Conservation (phyloP, 2,329 filamentous ascomycete species). For the Diplodia scrobiculata region DNA sequence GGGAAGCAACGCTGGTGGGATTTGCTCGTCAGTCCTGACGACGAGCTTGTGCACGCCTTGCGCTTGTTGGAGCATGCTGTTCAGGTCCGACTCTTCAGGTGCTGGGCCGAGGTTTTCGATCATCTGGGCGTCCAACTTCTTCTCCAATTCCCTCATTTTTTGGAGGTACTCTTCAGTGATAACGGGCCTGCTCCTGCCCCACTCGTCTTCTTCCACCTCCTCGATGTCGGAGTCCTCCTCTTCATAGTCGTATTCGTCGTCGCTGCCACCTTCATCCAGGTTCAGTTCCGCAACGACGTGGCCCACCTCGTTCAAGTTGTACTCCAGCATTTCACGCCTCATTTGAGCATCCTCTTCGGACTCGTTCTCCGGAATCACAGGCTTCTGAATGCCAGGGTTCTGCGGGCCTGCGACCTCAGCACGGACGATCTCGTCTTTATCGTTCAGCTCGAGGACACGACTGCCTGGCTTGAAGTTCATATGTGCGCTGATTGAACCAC, state of each 20-base stretch:
- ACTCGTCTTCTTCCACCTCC: constrained; percentile 68
- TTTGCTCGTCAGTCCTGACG: constrained; percentile 20
- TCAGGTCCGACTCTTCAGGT: constrained; percentile 43
- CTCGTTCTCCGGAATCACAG: constrained; percentile 72
- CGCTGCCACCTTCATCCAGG: constrained; percentile 68
- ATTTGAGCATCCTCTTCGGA: constrained; percentile 76
- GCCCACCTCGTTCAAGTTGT: constrained; percentile 83
- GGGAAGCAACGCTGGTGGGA: constrained; percentile 22
- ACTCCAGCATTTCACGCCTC: constrained; percentile 85
- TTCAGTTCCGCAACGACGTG: constrained; percentile 90
- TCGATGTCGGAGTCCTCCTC: constrained; percentile 51
- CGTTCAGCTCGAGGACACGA: constrained; percentile 50
- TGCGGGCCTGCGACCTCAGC: constrained; percentile 30
- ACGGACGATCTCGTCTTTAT: constrained; percentile 46
- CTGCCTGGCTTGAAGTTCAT: constrained; percentile 39
- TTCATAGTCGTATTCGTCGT: constrained; percentile 51
- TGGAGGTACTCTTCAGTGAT: constrained; percentile 74
- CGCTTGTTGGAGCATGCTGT: constrained; percentile 32
- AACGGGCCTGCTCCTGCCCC: constrained; percentile 70
- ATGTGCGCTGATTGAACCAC: not conserved
- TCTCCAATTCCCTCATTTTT: constrained; percentile 83
- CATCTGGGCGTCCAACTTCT: constrained; percentile 65
- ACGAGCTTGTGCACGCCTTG: constrained; percentile 24
- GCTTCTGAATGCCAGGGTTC: constrained; percentile 46
- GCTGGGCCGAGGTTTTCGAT: constrained; percentile 62